These are phyloP conservation scores for Neoascochyta sp. DNA, from an alignment of 2,329 filamentous ascomycete genomes.

Conservation along the genomic window DNA sequence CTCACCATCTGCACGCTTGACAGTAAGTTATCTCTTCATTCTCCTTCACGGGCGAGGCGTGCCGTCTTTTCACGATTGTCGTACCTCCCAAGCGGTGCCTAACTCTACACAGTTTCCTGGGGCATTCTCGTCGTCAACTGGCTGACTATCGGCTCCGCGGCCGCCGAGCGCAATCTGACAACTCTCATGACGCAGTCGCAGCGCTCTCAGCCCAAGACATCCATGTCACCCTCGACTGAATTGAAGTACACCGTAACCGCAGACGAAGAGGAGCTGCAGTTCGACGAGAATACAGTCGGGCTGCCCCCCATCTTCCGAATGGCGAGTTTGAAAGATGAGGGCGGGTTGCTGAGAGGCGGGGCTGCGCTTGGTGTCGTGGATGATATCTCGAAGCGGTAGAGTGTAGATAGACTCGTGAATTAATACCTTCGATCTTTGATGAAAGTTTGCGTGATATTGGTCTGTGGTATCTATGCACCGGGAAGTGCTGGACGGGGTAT, in stretches of 20 bases:
- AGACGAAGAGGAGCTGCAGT: not conserved
- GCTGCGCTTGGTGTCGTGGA: too few relatives aligned
- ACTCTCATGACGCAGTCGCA: conserved; percentile 10
- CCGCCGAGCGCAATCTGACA: conserved; percentile 19
- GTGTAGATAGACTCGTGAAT: too few relatives aligned
- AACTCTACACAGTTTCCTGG: conserved; percentile 22
- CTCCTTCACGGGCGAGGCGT: not conserved
- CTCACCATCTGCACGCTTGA: conserved; percentile 40
- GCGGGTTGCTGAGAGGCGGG: conserved; percentile 1
- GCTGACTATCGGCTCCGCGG: conserved; percentile 26
- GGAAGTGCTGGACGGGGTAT: too few relatives aligned
- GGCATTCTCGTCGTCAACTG: conserved; percentile 26
- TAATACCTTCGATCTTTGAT: too few relatives aligned
- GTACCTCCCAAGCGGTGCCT: too few relatives aligned
- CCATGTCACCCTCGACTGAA: too few relatives aligned
- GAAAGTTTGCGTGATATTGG: too few relatives aligned
- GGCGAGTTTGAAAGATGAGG: conserved; percentile 7
- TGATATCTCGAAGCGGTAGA: too few relatives aligned
- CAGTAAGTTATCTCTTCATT: conserved; percentile 20
- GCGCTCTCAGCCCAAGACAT: too few relatives aligned
- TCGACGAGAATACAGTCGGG: conserved; percentile 1
- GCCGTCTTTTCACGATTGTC: too few relatives aligned
- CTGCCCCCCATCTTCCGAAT: conserved; percentile 4
- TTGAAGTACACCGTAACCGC: too few relatives aligned
- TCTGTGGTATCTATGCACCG: too few relatives aligned